Evolutionary conservation across 805 yeast species (phyloP), one percentile per base, ranked within the genome.

Genomic region (Candida wancherniae): DNA sequence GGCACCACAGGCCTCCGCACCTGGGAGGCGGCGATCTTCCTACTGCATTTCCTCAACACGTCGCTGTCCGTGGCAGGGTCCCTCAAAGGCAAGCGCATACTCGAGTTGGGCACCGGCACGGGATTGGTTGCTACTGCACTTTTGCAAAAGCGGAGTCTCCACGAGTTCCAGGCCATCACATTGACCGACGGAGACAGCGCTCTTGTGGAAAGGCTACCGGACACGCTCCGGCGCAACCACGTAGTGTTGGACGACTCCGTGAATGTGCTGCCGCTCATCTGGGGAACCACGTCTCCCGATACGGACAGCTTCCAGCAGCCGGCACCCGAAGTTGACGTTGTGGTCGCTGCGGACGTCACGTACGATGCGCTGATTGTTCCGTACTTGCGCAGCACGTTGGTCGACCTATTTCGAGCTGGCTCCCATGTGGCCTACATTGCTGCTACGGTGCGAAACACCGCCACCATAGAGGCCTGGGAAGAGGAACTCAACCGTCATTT

Each of bases 1-100:
- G 94, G 94, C 4, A 80, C 94, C 1, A 90, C 97, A 0, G 97
- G 97, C 0, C 58, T 77, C 33, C 63, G 97, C 23, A 90, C 97
- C 1, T 88, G 97, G 97, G 96, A 86, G 50, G 97, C 95, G 3
- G 82, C 95, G 0, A 44, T 84, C 5, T 84, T 65, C 31, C 56
- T 90, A 6, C 61, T 81, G 1, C 67, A 76, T 22, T 80, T 60
- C 44, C 43, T 84, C 10, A 40, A 48, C 32, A 24, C 36, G 6
- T 16, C 15, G 30, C 26, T 17, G n/a, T 7, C 14, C n/a, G 3
- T 17, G n/a, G 11, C 24, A 14, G 8, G 32, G 15, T 22, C 45
- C 3, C 46, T 59, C 11, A 37, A 33, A 2, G 50, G 49, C n/a
- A 47, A 48, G 19, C 50, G 48, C 1, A 58, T 83, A 0, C 50